Evolutionary conservation across 2,329 filamentous ascomycete species (phyloP).

Genomic region (Cercospora zeina): DNA sequence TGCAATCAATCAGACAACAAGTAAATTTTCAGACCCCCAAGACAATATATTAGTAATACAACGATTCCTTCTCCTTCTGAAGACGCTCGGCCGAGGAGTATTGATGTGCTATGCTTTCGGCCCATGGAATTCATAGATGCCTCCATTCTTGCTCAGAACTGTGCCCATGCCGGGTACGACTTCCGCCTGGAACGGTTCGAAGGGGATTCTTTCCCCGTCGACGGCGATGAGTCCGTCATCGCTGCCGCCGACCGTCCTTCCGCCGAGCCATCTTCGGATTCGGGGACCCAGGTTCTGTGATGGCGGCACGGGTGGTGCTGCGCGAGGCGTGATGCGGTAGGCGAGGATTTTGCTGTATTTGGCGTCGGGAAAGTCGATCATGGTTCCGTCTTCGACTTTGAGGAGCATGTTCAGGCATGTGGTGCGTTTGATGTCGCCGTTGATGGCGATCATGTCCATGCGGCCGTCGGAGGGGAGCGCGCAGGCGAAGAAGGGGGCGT

Average conservation of each 20-base stretch:
- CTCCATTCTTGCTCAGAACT: constrained; percentile 73
- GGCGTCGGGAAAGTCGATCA: constrained; percentile 78
- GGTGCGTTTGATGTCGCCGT: constrained; percentile 69
- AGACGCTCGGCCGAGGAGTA: no score
- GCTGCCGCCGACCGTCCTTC: constrained; percentile 47
- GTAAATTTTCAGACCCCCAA: no score
- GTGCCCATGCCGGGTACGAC: constrained; percentile 79
- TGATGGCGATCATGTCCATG: constrained; percentile 79
- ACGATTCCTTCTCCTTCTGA: no score
- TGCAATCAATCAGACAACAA: no score
- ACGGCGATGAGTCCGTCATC: constrained; percentile 85
- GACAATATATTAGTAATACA: no score
- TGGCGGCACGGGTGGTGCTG: constrained; percentile 16
- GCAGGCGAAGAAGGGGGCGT: constrained; percentile 83
- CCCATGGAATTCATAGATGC: constrained; percentile 64
- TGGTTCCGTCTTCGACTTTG: constrained; percentile 68
- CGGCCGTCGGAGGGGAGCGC: constrained; percentile 79
- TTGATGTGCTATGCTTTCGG: no score
- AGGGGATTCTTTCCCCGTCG: constrained; percentile 84
- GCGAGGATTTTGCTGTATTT: constrained; percentile 82
- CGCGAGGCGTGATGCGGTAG: constrained; percentile 73
- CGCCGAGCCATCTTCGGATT: constrained; percentile 35
- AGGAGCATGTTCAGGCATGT: constrained; percentile 70
- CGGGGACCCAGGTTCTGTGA: constrained; percentile 28
- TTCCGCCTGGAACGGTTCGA: constrained; percentile 88